Evolutionary conservation across 2,329 filamentous ascomycete genomes (phyloP).

Genomic region (Colletotrichum graminicola): DNA sequence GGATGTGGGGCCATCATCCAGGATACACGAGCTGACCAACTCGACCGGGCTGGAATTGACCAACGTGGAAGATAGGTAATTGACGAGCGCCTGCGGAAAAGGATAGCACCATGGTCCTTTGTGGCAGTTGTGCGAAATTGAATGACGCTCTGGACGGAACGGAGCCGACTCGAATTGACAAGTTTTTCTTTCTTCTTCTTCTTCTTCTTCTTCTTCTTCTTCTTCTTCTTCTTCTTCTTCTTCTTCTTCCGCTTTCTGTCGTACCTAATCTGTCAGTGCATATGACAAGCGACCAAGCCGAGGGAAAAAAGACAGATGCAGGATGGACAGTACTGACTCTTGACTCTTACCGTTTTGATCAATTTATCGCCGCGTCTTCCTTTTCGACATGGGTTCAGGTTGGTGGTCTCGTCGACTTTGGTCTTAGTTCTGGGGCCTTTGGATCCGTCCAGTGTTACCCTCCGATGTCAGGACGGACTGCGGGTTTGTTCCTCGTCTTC

Average conservation of each 20-base stretch:
- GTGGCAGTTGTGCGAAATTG: slow-evolving; percentile 18
- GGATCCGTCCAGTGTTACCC: slow-evolving; percentile 21
- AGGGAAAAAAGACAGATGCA: not conserved
- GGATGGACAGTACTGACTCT: slow-evolving; percentile 18
- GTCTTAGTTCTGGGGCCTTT: slow-evolving; percentile 29
- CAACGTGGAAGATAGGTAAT: slow-evolving; percentile 7
- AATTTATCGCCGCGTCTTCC: slow-evolving; percentile 28
- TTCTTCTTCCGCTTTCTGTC: not conserved
- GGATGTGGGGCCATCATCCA: slow-evolving; percentile 5
- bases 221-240: slow-evolving; percentile 12
- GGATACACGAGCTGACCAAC: slow-evolving; percentile 19
- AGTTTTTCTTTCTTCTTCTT: slow-evolving; percentile 10
- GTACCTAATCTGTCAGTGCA: not conserved
- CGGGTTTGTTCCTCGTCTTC: slow-evolving; percentile 8
- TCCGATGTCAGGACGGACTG: not conserved
- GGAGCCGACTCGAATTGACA: slow-evolving; percentile 27
- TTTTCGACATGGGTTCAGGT: slow-evolving; percentile 12
- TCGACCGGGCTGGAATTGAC: not conserved
- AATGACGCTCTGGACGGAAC: slow-evolving; percentile 16
- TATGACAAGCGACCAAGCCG: not conserved
- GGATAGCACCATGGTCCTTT: slow-evolving; percentile 18
- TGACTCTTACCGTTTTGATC: slow-evolving; percentile 35
- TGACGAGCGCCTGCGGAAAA: slow-evolving; percentile 37
- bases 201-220: slow-evolving; percentile 16
- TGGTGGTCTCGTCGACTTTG: slow-evolving; percentile 7